Evolutionary conservation across 2,329 filamentous ascomycete species (phyloP), one percentile per base, ranked within the genome.

Genomic region (Gyromitra esculenta): DNA sequence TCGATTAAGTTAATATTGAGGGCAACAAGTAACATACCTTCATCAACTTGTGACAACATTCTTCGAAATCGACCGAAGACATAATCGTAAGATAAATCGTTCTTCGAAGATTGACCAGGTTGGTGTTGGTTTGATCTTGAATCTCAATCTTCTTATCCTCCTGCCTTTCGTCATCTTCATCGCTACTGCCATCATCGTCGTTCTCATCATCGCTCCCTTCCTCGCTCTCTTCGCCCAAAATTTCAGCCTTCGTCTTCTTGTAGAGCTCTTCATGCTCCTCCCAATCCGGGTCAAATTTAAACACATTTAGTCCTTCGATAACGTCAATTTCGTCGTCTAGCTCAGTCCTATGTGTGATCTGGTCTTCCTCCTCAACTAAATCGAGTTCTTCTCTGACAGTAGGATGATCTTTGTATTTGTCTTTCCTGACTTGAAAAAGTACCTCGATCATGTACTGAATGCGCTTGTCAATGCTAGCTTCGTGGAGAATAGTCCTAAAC

Each of bases 401-500:
- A 18, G 91, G 93, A 81, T 98, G 94, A 81, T 98, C 94, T 85
- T 97, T 97, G 87, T 97, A 99, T 81, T 92, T 92, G 84, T 98
- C 95, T 84, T 97, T 97, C 79, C 96, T 89, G 72, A 97, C 91
- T 85, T 99, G 94, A 83, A 99, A 99, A 56, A 99, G 85, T 5
- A 98, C 96, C 83, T 99, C 96, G 73, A 99, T 95, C 92, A 97
- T 97, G 84, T 98, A 99, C 85, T 99, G 96, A n/a, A 95, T 94
- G 79, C 96, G 89, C 87, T 97, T 97, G 82, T 98, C 95, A 83
- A 99, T 97, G 82, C 96, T 94, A 57, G 94, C 94, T 84, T 99
- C 96, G 85, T 99, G 95, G 7, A 99, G 86, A 79, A 98, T 97
- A 81, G 91, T 95, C 81, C 96, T 87, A 86, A 99, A 97, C 83